phyloP scores from a whole-genome alignment of 441 rosid genomes.

The Biscutella laevigata region DNA sequence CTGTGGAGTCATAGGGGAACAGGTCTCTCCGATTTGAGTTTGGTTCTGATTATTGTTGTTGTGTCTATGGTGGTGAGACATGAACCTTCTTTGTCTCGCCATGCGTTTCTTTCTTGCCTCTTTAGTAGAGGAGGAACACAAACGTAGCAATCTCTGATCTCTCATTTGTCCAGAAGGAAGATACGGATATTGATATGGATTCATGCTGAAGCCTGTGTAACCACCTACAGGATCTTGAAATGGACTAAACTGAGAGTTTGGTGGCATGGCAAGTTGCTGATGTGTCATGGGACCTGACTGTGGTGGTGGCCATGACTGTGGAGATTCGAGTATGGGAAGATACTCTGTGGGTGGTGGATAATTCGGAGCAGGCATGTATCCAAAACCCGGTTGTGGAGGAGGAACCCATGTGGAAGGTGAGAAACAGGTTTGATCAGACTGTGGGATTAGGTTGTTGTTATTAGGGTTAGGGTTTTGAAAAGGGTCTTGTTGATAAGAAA shows the following conservation, averaged over 20 bases:
- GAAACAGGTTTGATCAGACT: slow-evolving; percentile 24
- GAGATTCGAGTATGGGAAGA: slow-evolving; percentile 45
- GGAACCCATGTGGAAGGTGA: slow-evolving; percentile 34
- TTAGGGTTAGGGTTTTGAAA: slow-evolving; percentile 53
- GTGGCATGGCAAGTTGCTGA: slow-evolving; percentile 34
- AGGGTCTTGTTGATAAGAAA: slow-evolving; percentile 32
- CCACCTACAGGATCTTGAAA: slow-evolving; percentile 33
- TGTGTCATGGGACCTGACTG: slow-evolving; percentile 19
- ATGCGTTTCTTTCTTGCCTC: slow-evolving; percentile 93
- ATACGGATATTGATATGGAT: slow-evolving; percentile 44
- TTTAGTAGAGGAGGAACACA: slow-evolving; percentile 72
- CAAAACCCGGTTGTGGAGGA: slow-evolving; percentile 33
- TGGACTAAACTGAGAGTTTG: slow-evolving; percentile 30
- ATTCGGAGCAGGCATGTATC: slow-evolving; percentile 21
- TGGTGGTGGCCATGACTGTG: slow-evolving; percentile 49
- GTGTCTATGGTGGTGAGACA: slow-evolving; percentile 45
- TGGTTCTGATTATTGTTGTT: slow-evolving; percentile 26
- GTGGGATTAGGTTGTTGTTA: slow-evolving; percentile 18
- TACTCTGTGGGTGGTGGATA: slow-evolving; percentile 35
- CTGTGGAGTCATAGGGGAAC: slow-evolving; percentile 19
- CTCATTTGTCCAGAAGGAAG: slow-evolving; percentile 29
- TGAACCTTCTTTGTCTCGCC: slow-evolving; percentile 80
- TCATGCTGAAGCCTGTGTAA: slow-evolving; percentile 42
- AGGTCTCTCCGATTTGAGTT: slow-evolving; percentile 35
- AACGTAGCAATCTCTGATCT: slow-evolving; percentile 36